Evolutionary conservation across 371 early-diverging fungal species (phyloP).

Genomic region (Vairimorpha ceranae): DNA sequence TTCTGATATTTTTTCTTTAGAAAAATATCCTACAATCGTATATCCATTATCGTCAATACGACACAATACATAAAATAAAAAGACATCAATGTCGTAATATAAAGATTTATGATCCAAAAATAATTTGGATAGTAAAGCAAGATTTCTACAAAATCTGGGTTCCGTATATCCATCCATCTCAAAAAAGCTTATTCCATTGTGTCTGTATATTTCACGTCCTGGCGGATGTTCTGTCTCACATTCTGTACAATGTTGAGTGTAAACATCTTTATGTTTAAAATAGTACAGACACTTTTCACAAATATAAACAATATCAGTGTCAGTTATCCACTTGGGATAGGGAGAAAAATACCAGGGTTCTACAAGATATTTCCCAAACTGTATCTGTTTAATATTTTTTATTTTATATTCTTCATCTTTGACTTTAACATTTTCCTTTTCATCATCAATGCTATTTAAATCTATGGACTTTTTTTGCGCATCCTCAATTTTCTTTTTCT

Average conservation of each 20-base stretch:
- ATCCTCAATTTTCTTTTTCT: slow-evolving; percentile 59
- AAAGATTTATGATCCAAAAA: slow-evolving; percentile 99
- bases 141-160: slow-evolving; percentile 83
- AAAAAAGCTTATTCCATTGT: slow-evolving; percentile 76
- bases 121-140: slow-evolving; percentile 88
- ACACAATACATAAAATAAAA: slow-evolving; percentile 85
- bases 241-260: slow-evolving; percentile 68
- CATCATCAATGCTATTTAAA: slow-evolving; percentile 5
- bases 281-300: slow-evolving; percentile 94
- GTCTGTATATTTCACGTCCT: slow-evolving; percentile 92
- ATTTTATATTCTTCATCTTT: slow-evolving; percentile 58
- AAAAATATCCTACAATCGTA: slow-evolving; percentile 94
- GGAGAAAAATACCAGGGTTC: slow-evolving; percentile 93
- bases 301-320: slow-evolving; percentile 72
- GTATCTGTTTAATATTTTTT: slow-evolving; percentile 68
- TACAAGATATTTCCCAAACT: slow-evolving; percentile 72
- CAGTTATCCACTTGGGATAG: slow-evolving; percentile 86
- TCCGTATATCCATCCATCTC: slow-evolving; percentile 82
- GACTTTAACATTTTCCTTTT: slow-evolving; percentile 20
- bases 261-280: slow-evolving; percentile 67
- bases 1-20: slow-evolving; percentile 88
- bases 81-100: slow-evolving; percentile 95
- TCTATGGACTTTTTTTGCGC: slow-evolving; percentile 8
- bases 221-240: slow-evolving; percentile 82
- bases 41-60: slow-evolving; percentile 69